A percentile compares a stretch with the other conserved stretches of the same genome.
These are phyloP conservation scores for Eimeria sp. DNA, from an alignment of 169 alveolate genomes.

Conservation along the genomic window DNA sequence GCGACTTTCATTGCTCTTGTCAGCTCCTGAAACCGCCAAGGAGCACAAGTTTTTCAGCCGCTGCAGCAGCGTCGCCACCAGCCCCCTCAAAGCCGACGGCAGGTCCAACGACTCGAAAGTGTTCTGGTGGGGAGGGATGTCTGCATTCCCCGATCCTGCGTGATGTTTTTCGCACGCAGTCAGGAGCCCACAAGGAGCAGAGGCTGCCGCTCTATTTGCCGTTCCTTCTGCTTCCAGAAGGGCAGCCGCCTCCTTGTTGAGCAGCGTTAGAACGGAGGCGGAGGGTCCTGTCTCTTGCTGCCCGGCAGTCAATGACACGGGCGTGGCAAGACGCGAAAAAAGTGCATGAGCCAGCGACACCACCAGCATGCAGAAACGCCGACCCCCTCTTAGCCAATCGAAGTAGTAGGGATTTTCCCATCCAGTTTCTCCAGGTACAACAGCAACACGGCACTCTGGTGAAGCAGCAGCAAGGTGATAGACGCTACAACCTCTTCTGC, in stretches of 20 bases:
- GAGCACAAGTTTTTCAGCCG: slow-evolving; percentile 46
- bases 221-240: slow-evolving; percentile 33
- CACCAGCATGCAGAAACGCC: slow-evolving; percentile 62
- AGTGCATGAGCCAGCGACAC: slow-evolving; percentile 70
- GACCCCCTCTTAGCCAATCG: slow-evolving; percentile 61
- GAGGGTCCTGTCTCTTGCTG: slow-evolving; percentile 5
- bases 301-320: slow-evolving; percentile 54
- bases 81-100: slow-evolving; percentile 61
- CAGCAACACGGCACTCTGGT: slow-evolving; percentile 67
- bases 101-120: slow-evolving; percentile 54
- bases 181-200: not conserved
- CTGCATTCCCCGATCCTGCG: not conserved
- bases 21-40: not conserved
- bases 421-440: slow-evolving; percentile 68
- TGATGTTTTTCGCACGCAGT: slow-evolving; percentile 38
- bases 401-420: slow-evolving; percentile 71
- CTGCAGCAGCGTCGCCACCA: slow-evolving; percentile 48
- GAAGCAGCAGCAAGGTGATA: slow-evolving; percentile 72
- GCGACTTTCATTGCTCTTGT: slow-evolving; percentile 1
- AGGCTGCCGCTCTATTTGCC: not conserved
- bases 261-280: slow-evolving; percentile 60
- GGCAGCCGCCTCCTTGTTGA: slow-evolving; percentile 35
- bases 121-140: not conserved
- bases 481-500: slow-evolving; percentile 71
- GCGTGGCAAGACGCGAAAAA: slow-evolving; percentile 66